Conservation (phyloP, 169 alveolate genomes). For the Eimeria sp. region DNA sequence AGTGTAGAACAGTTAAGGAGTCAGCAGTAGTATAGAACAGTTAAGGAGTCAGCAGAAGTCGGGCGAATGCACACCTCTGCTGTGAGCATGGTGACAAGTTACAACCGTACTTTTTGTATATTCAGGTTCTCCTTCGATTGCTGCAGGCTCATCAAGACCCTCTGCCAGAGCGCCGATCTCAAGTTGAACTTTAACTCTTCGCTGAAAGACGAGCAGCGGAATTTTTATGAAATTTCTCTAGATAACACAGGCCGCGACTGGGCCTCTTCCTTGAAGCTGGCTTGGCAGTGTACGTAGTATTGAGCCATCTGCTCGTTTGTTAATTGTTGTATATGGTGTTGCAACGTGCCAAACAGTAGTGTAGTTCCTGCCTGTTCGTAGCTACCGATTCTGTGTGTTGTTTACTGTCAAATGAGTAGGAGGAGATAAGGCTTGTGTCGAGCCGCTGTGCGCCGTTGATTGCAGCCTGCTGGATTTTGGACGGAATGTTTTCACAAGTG, state of each 20-base stretch:
- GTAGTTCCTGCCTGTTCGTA: not conserved
- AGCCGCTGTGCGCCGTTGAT: not conserved
- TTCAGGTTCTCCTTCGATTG: not conserved
- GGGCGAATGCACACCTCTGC: not conserved
- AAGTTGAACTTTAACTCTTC: constrained; percentile 91
- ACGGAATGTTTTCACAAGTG: constrained; percentile 92
- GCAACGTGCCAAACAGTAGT: not conserved
- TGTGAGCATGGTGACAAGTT: not conserved
- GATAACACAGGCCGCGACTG: constrained; percentile 91
- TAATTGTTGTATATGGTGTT: not conserved
- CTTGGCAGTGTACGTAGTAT: constrained; percentile 90
- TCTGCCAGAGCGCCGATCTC: constrained; percentile 86
- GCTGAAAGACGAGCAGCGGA: constrained; percentile 90
- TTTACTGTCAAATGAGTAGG: not conserved
- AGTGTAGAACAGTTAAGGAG: too few relatives aligned
- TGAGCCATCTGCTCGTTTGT: not conserved
- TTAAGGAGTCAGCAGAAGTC: too few relatives aligned
- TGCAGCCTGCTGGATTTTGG: constrained; percentile 92
- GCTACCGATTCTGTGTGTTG: not conserved
- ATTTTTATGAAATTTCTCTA: constrained; percentile 92
- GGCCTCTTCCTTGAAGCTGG: constrained; percentile 91
- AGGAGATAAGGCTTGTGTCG: not conserved
- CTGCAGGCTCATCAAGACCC: constrained; percentile 68
- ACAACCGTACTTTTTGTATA: not conserved
- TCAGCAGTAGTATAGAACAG: too few relatives aligned